Conservation (phyloP, 805 yeast genomes). For the Kuraishia borneana region DNA sequence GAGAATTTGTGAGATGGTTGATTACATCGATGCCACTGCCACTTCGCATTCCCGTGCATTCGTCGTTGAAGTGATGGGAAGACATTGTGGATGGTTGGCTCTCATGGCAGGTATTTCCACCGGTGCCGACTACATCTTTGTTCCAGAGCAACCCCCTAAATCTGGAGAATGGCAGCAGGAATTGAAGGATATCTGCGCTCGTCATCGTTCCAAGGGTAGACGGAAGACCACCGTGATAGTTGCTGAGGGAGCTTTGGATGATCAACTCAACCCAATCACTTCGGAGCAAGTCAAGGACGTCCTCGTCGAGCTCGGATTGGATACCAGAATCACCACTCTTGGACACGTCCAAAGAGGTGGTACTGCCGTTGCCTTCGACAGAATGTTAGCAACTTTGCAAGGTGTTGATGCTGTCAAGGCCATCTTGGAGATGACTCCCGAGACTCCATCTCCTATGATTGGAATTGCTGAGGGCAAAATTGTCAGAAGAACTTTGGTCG, state of each 20-base stretch:
- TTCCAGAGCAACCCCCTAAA: constrained; percentile 70
- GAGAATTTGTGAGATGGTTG: constrained; percentile 64
- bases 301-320: constrained; percentile 56
- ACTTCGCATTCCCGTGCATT: constrained; percentile 76
- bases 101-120: constrained; percentile 73
- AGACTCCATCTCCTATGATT: constrained; percentile 72
- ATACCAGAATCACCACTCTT: constrained; percentile 65
- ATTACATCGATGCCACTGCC: constrained; percentile 79
- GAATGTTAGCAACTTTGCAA: constrained; percentile 64
- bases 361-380: constrained; percentile 64
- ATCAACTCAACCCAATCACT: constrained; percentile 56
- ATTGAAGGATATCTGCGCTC: constrained; percentile 47
- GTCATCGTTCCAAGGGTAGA: constrained; percentile 63
- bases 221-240: constrained; percentile 72
- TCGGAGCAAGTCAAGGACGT: constrained; percentile 56
- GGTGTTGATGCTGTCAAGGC: constrained; percentile 79
- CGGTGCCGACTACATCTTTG: constrained; percentile 70
- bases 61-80: constrained; percentile 81
- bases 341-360: constrained; percentile 86
- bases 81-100: constrained; percentile 86
- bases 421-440: constrained; percentile 55
- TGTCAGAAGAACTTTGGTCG: constrained; percentile 55
- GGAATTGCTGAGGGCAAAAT: constrained; percentile 64
- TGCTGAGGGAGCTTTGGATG: constrained; percentile 76
- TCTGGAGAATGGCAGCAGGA: constrained; percentile 56